Percentiles rank a stretch among this genome's conserved stretches.
Conservation (phyloP, 73 alveolate genomes). For the Paramecium pentaurelia region DNA sequence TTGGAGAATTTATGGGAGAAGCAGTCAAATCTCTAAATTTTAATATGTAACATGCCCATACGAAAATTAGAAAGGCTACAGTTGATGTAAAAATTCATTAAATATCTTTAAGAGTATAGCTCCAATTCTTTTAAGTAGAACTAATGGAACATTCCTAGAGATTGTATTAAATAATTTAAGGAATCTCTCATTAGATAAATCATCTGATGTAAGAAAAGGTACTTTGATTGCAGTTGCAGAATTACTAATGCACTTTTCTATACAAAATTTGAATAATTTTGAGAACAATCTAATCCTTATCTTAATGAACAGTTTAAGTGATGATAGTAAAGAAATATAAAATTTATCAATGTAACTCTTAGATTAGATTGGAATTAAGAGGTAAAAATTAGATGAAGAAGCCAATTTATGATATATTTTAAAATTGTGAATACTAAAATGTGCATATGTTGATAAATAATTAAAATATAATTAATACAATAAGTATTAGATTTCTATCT, state of each 20-base stretch:
- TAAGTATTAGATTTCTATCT: not conserved
- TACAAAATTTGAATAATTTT: constrained; percentile 66
- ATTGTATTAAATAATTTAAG: constrained; percentile 63
- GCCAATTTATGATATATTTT: constrained; percentile 18
- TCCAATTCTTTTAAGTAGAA: constrained; percentile 68
- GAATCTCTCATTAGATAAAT: constrained; percentile 71
- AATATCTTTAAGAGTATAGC: constrained; percentile 40
- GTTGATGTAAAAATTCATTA: constrained; percentile 4
- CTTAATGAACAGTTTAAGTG: constrained; percentile 74
- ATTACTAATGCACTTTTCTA: constrained; percentile 70
- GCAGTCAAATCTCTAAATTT: constrained; percentile 61
- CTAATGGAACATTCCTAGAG: constrained; percentile 71
- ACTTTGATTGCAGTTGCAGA: constrained; percentile 64
- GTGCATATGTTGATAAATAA: not conserved
- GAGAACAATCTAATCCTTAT: constrained; percentile 67
- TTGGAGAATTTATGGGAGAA: constrained; percentile 72
- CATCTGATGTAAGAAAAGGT: constrained; percentile 72
- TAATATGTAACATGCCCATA: constrained; percentile 76
- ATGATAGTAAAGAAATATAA: constrained; percentile 72
- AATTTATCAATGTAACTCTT: constrained; percentile 62
- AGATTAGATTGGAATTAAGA: constrained; percentile 74
- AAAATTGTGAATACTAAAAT: not conserved
- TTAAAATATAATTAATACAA: no score
- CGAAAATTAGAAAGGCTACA: constrained; percentile 71
- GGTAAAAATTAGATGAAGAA: constrained; percentile 64